These are phyloP conservation scores for Yamadazyma philogaea DNA, from an alignment of 805 yeast species.

Conservation along the genomic window DNA sequence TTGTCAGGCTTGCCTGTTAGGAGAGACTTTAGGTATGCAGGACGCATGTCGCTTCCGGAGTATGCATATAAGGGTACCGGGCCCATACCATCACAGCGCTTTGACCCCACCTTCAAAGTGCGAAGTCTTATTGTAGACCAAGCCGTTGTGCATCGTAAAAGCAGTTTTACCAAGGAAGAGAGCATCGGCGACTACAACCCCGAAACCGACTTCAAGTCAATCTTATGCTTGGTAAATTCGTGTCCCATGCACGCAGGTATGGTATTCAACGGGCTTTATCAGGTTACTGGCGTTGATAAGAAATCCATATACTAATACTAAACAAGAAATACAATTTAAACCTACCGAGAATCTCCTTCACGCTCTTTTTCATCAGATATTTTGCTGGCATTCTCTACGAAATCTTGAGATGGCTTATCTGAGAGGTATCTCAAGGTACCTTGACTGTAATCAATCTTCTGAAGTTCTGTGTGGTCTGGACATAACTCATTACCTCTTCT, in stretches of 20 bases:
- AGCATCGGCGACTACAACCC: too few relatives aligned
- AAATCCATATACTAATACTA: too few relatives aligned
- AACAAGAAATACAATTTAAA: neutral
- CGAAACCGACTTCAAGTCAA: too few relatives aligned
- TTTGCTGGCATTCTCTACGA: conserved; percentile 13
- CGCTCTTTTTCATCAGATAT: conserved; percentile 13
- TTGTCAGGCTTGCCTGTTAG: neutral
- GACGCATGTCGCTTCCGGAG: neutral
- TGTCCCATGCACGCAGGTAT: too few relatives aligned
- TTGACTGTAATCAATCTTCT: conserved; percentile 23
- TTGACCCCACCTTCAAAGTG: too few relatives aligned
- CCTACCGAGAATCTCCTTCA: conserved; percentile 4
- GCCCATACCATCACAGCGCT: too few relatives aligned
- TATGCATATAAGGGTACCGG: neutral
- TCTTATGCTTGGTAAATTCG: too few relatives aligned
- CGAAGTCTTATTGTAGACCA: too few relatives aligned
- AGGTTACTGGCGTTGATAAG: too few relatives aligned
- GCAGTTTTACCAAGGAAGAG: too few relatives aligned
- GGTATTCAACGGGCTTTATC: too few relatives aligned
- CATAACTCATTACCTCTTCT: conserved; percentile 51
- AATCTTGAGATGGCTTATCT: conserved; percentile 9
- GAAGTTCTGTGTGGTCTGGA: conserved; percentile 48
- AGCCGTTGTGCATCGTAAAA: too few relatives aligned
- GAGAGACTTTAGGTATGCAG: neutral
- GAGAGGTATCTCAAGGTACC: conserved; percentile 16